phyloP scores from a whole-genome alignment of 345 rosid genomes.

The Aegle marmelos region DNA sequence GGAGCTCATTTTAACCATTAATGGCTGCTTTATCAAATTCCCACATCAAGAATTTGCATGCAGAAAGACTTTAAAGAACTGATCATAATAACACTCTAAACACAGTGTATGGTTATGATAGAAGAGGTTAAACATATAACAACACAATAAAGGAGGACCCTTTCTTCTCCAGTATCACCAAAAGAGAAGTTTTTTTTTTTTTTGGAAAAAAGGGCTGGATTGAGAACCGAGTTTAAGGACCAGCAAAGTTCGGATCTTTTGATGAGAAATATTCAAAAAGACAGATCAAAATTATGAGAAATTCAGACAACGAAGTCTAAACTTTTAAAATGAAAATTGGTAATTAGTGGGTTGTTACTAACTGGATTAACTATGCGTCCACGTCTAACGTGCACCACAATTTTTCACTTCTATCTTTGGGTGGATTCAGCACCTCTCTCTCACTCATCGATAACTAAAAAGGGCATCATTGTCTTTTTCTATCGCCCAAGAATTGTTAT shows the following conservation, averaged over 20 bases:
- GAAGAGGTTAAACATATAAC: neutral
- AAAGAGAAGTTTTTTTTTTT: too few species aligned
- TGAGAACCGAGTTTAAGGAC: neutral
- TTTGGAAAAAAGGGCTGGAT: too few species aligned
- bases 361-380: neutral
- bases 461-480: slow-evolving; percentile 26
- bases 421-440: neutral
- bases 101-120: neutral
- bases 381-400: neutral
- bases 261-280: neutral
- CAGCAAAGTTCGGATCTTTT: slow-evolving; percentile 16
- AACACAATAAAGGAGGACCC: neutral
- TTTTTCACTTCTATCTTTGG: neutral
- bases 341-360: neutral
- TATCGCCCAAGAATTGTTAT: neutral
- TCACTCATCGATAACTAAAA: neutral
- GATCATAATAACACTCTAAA: neutral
- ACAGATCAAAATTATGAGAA: neutral
- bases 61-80: slow-evolving; percentile 7
- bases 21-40: slow-evolving; percentile 14
- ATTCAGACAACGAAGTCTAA: neutral
- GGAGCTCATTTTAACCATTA: slow-evolving; percentile 28
- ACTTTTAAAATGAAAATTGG: neutral
- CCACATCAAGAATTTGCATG: slow-evolving; percentile 30
- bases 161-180: neutral